Base-by-base conservation (phyloP, 2,329 filamentous ascomycete species). In the Claviceps fusiformis region DNA sequence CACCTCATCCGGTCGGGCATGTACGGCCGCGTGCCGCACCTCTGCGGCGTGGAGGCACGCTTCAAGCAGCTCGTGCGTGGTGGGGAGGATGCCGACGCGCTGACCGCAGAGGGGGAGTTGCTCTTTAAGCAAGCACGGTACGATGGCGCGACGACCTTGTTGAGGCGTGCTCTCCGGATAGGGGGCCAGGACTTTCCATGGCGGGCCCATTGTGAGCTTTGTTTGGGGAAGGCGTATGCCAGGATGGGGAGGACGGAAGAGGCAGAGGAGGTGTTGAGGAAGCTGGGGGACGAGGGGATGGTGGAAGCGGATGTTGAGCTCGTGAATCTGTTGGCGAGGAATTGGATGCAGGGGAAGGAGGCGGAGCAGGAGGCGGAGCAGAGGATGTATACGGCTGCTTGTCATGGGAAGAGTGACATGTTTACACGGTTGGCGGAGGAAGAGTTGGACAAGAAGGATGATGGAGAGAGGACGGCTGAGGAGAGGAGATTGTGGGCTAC, bases 1-100 rank as follows among this genome's bases (percentile, higher is more conserved):
- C 56, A 62, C 1, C 55, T 69, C 46, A 55, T 61, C 29, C 56
- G 54, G 7, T 52, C 52, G 1, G 58, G 60, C 33, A 46, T 51
- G 10, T 68, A 64, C 56, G 61, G 60, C 17, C 52, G 56, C 13
- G 52, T 53, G 10, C 47, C 58, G 5, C 55, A 56, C n/a, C 57
- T 65, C 13, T 54, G 29, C 7, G 55, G 54, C 5, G 52, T 61
- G 3, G 65, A 69, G 52, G 52, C 57, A 1, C 65, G 63, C 17
- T 70, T 70, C 59, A 62, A 59, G 57, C 52, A 62, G 31, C 58
- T 73, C 10, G 61, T 70, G 33, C 47, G 59, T 13, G 55, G 58
- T 35, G 65, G 62, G 31, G 62, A 59, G n/a, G 63, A 73, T 43
- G 61, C 68, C 3, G 62, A 73, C 48, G 71, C 69, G 37, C 60